Base-by-base conservation (phyloP, 768 basidiomycete genomes). In the Russula lepida region DNA sequence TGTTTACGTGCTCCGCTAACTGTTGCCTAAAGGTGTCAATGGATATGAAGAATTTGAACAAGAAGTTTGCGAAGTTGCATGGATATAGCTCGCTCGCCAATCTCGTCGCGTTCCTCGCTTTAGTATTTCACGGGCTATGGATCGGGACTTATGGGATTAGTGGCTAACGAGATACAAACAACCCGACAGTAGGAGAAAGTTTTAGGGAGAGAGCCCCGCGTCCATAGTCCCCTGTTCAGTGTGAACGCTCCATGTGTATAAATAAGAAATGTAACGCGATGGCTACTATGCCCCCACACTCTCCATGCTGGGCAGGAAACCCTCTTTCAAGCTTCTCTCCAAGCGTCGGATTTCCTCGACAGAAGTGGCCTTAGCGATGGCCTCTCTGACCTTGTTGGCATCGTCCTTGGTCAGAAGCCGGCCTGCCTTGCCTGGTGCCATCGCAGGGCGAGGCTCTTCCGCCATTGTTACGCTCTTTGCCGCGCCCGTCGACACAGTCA, bases 341-440 rank as follows among this genome's bases (percentile, higher is more conserved):
- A 94, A 71, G 69, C 82, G 81, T 72, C 87, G 81, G 68, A 95
- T 85, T 74, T 95, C 92, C 70, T 95, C 92, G 66, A 92, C 83
- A 51, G 89, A 93, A 35, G 86, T 89, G n/a, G 93, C 93, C 64
- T 84, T 86, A 64, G 88, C 87, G 66, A 95, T 94, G 19, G 92
- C 92, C 33, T 84, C 83, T 71, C 85, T 88, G 64, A 95, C 89
- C 64, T 84, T 84, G 67, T 91, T 89, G 69, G 86, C 89, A 68
- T 95, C 92, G 71, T 94, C 92, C 70, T 89, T 90, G 28, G 90
- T 92, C 84, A 95, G 88, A 62, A 95, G 74, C 54, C 92, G 82
- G 17, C 92, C 93, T 1, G 90, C 89, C 70, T 86, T 90, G 33
- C 80, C 83, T 56, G 79, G 69, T 27, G 75, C 69, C 21, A 77